These are phyloP conservation scores for Aspergillus aculeatinus DNA, from an alignment of 2,329 filamentous ascomycete genomes.

Conservation along the genomic window DNA sequence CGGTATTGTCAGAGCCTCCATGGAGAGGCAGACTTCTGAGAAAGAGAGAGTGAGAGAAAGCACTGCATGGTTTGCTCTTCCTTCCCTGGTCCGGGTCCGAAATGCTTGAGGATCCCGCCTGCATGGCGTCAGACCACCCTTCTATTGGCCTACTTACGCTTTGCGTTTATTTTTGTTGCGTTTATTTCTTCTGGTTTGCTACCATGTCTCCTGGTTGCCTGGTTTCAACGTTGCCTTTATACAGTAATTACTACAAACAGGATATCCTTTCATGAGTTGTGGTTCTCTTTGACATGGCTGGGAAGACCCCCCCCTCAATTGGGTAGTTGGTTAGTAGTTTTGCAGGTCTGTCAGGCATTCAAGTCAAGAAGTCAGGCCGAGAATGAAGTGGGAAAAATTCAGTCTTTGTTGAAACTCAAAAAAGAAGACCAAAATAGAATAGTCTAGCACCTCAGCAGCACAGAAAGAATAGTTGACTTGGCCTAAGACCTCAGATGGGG, in stretches of 20 bases:
- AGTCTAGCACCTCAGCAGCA: not conserved
- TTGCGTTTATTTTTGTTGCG: not conserved
- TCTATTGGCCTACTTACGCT: not conserved
- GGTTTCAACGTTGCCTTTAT: not conserved
- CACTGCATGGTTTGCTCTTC: not conserved
- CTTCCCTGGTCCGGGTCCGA: not conserved
- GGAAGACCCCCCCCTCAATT: not conserved
- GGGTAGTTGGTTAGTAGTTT: not conserved
- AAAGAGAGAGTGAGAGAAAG: not conserved
- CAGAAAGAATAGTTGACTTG: not conserved
- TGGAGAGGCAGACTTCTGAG: not conserved
- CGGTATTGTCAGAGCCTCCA: not conserved
- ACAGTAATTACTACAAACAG: not conserved
- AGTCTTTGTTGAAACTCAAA: not conserved
- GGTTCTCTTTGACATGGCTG: not conserved
- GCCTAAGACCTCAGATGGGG: not conserved
- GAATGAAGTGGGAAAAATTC: not conserved
- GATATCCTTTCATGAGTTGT: not conserved
- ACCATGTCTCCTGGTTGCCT: not conserved
- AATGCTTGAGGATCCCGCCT: not conserved
- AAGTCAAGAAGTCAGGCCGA: not conserved
- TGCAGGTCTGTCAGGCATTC: not conserved
- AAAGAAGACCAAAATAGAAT: not conserved
- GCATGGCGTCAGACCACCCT: constrained; percentile 6
- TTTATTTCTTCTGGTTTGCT: not conserved